phyloP scores from a whole-genome alignment of 169 alveolate species.

The Cryptosporidium canis region DNA sequence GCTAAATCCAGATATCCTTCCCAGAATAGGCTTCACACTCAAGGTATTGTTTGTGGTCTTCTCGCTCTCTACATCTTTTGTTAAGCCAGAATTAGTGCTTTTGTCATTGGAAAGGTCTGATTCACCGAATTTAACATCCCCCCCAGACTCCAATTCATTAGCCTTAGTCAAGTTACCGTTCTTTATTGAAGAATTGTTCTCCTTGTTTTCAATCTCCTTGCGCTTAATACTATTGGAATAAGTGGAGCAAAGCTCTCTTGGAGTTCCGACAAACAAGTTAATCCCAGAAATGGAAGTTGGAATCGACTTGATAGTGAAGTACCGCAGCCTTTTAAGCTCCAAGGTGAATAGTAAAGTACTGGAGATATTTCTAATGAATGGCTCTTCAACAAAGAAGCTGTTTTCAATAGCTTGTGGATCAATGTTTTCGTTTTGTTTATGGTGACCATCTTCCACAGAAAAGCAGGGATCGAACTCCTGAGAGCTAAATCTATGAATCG shows the following conservation, averaged over 20 bases:
- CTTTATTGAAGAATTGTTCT: neutral
- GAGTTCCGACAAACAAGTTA: constrained; percentile 43
- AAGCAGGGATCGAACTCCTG: neutral
- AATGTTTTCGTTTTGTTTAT: neutral
- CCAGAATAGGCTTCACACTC: neutral
- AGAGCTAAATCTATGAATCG: neutral
- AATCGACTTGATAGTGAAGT: constrained; percentile 24
- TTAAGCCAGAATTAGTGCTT: neutral
- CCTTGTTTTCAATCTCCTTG: constrained; percentile 11
- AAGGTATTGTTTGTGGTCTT: neutral
- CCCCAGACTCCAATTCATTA: neutral
- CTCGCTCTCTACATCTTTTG: neutral
- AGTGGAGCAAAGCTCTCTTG: constrained; percentile 7
- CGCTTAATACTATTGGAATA: neutral
- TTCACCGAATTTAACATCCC: neutral
- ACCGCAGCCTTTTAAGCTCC: constrained; percentile 49
- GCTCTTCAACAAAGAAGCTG: constrained; percentile 14
- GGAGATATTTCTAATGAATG: constrained; percentile 45
- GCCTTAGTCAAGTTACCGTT: neutral
- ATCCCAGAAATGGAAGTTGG: constrained; percentile 51
- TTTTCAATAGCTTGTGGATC: neutral
- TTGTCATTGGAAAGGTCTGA: neutral
- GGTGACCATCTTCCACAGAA: neutral
- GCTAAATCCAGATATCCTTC: neutral
- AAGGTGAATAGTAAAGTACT: constrained; percentile 36